Evolutionary conservation across 2,329 filamentous ascomycete genomes (phyloP), one percentile per base, ranked within the genome.

Genomic region (Aureobasidium zeae): DNA sequence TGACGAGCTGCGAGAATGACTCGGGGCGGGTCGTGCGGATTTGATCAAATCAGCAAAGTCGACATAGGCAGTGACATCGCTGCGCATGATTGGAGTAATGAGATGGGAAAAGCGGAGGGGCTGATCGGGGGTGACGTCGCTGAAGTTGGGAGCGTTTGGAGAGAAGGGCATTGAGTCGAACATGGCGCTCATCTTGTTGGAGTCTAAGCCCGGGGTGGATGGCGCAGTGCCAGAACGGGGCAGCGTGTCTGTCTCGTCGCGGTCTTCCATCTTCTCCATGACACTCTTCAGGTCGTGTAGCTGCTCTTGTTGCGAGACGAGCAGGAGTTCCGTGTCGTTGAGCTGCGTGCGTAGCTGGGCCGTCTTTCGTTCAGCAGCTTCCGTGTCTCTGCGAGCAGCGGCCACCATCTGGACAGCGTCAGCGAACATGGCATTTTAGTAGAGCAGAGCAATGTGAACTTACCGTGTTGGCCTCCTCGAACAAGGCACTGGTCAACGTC

Each of bases 391-490:
- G 49, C 94, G 86, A 26, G 89, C 89, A 12, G 78, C 79, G 29
- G 89, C 85, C 41, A 98, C 91, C 89, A 98, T 96, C 72, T 79
- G 50, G 26, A 30, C 21, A 1, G 42, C 32, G 37, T 60, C 45
- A 62, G 51, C 25, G 1, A 43, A 31, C 34, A 58, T 44, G 60
- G 49, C 44, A 29, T 28, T 3, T n/a, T n/a, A n/a, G n/a, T 15
- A 37, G 55, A 47, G 57, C 56, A 51, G 28, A 25, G 38, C 48
- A 13, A 17, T 33, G n/a, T 2, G 16, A 34, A 59, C 64, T 48
- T 60, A 79, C 76, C 63, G 83, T 88, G 67, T 98, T 96, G 37
- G 91, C 91, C 69, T 98, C 89, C 59, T 96, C 87, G 51, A 98
- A 98, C n/a, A 98, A 73, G 20, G 86, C 87, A 1, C 86, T 80